Base-by-base conservation (phyloP, 169 alveolate species). In the Plasmodium falciparum region DNA sequence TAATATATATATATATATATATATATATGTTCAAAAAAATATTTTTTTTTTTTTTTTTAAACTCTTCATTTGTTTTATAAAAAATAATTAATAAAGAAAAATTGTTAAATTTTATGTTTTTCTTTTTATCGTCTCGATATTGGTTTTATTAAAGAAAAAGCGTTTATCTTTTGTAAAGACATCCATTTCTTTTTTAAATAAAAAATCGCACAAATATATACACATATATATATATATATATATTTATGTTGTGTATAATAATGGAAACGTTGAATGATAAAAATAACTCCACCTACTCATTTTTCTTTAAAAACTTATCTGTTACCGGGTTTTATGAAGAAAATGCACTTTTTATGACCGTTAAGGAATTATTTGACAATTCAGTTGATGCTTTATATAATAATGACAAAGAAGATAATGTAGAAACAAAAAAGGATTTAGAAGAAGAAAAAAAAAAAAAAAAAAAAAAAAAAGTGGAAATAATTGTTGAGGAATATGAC, bases 281-380 rank as follows among this genome's bases (percentile, higher is more conserved):
- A 33, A 69, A 29, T 39, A 83, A 83, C 20, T 86, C 92, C 15
- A 86, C 92, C 22, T 86, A 71, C 39, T 86, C 92, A 26, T 86
- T 86, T 50, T 86, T 86, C 72, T 86, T 29, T 49, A 70, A 86
- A 86, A 86, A 86, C 49, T 71, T 86, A 52, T 58, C 92, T 7
- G 92, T 86, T 33, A 72, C 92, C n/a, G 92, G 92, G 0, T 86
- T 86, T 86, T 72, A 65, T 71, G 92, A 86, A 54, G 92, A 86
- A n/a, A 86, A 86, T 49, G 86, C 88, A 39, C 70, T 86, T 29
- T 86, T 86, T 71, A 86, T 86, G 92, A 86, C 92, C 24, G 92
- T 86, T 26, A 86, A 86, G 70, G 92, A 86, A 65, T 74, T 86
- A 50, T 86, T 86, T 72, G 92, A 86, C 50, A 86, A 86, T 61